A percentile compares a stretch with the other conserved stretches of the same genome.
Evolutionary conservation across 495 filamentous ascomycete genomes (phyloP).

Genomic region (Lichenothelia convexa): DNA sequence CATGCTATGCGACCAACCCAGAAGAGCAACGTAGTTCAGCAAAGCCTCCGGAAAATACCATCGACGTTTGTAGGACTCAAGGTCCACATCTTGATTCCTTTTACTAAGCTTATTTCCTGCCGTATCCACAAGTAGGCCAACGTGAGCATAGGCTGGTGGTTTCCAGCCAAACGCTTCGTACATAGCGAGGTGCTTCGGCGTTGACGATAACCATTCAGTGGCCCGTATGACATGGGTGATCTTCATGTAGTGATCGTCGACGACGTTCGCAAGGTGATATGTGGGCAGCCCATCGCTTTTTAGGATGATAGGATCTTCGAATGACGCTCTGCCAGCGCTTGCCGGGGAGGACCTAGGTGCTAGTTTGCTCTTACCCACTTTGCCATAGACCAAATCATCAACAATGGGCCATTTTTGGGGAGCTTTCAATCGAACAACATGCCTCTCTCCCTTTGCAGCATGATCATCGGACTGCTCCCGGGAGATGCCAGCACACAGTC

Average conservation of each 20-base stretch:
- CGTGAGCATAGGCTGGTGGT: slow-evolving; percentile 71
- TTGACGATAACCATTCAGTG: slow-evolving; percentile 86
- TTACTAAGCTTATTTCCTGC: slow-evolving; percentile 79
- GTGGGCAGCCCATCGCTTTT: slow-evolving; percentile 86
- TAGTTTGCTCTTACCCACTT: slow-evolving; percentile 30
- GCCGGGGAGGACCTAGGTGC: slow-evolving; percentile 23
- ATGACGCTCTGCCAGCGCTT: slow-evolving; percentile 30
- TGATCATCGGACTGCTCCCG: slow-evolving; percentile 47
- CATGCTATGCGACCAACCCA: slow-evolving; percentile 66
- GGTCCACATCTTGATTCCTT: slow-evolving; percentile 51
- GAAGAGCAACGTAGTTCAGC: slow-evolving; percentile 64
- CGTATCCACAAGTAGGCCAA: slow-evolving; percentile 64
- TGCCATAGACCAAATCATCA: slow-evolving; percentile 58
- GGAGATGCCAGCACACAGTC: slow-evolving; percentile 51
- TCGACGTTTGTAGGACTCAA: slow-evolving; percentile 45
- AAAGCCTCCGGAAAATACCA: slow-evolving; percentile 58
- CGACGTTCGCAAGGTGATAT: slow-evolving; percentile 92
- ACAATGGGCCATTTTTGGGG: slow-evolving; percentile 40
- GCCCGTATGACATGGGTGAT: slow-evolving; percentile 93
- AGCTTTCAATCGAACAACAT: slow-evolving; percentile 59
- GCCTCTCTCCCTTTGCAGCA: slow-evolving; percentile 45
- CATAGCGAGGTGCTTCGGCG: slow-evolving; percentile 69
- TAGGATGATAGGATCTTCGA: slow-evolving; percentile 65
- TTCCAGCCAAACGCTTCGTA: slow-evolving; percentile 82
- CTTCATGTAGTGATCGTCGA: slow-evolving; percentile 85